Percentiles rank a stretch among this genome's conserved stretches.
Evolutionary conservation across 352 stramenopile species (phyloP).

Genomic region (Pythium phragmitis): DNA sequence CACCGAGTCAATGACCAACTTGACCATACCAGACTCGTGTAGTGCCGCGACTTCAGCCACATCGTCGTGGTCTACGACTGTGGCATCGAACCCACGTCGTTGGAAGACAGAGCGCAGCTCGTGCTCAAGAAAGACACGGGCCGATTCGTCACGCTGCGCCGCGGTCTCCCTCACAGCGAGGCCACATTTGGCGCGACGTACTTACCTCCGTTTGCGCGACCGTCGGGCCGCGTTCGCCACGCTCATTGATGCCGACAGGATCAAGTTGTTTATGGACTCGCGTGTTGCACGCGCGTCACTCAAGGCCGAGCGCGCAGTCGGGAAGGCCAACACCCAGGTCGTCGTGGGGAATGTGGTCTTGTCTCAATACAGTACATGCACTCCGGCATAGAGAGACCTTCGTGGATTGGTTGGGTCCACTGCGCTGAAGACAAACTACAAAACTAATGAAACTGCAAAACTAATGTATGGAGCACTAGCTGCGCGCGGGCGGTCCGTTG

Average conservation of each 20-base stretch:
- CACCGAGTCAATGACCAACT: constrained; percentile 35
- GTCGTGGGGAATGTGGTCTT: too few species aligned
- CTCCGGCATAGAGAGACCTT: too few species aligned
- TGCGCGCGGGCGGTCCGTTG: too few species aligned
- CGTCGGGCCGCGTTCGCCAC: constrained; percentile 27
- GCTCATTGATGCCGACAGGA: constrained; percentile 29
- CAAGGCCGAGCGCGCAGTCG: constrained; percentile 36
- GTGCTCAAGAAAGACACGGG: constrained; percentile 37
- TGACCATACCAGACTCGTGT: constrained; percentile 34
- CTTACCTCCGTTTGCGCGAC: not conserved
- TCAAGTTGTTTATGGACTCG: constrained; percentile 26
- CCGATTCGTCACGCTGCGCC: constrained; percentile 41
- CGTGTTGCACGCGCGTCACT: constrained; percentile 31
- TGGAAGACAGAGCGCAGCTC: constrained; percentile 37
- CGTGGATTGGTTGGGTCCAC: too few species aligned
- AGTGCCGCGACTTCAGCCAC: constrained; percentile 39
- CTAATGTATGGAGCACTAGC: too few species aligned
- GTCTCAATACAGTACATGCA: too few species aligned
- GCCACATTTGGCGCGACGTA: constrained; percentile 10
- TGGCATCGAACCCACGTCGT: constrained; percentile 29
- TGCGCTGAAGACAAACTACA: too few species aligned
- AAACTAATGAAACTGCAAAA: too few species aligned
- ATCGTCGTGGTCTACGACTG: constrained; percentile 27
- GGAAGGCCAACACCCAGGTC: constrained; percentile 24
- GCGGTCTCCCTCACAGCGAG: not conserved